Conservation (phyloP, 345 rosid genomes). For the Salix suchowensis region DNA sequence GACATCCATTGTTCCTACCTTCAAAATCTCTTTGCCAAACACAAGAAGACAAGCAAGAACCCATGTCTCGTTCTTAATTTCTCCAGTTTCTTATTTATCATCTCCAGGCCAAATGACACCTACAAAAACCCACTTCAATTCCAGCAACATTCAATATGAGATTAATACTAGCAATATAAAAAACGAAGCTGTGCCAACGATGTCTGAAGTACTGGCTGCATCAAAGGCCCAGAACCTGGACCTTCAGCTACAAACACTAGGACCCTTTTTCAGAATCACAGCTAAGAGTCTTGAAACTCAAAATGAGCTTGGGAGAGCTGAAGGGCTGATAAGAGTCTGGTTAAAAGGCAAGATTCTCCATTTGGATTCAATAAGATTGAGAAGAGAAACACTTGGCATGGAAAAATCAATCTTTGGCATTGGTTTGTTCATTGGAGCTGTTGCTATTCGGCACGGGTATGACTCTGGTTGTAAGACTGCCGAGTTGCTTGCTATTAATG, state of each 20-base stretch:
- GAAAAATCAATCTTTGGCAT: slow-evolving; percentile 79
- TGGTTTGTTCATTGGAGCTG: slow-evolving; percentile 86
- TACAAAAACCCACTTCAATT: background rate
- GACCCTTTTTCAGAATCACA: slow-evolving; percentile 80
- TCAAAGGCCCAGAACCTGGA: slow-evolving; percentile 71
- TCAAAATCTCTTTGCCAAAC: background rate
- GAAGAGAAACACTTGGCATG: slow-evolving; percentile 66
- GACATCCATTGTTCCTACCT: background rate
- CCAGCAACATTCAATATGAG: background rate
- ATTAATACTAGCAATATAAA: background rate
- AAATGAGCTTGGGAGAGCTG: slow-evolving; percentile 68
- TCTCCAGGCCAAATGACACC: background rate
- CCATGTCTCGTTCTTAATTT: background rate
- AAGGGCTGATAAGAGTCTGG: slow-evolving; percentile 72
- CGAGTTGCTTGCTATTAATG: slow-evolving; percentile 88
- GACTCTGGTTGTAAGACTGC: slow-evolving; percentile 72
- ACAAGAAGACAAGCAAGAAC: background rate
- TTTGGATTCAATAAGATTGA: slow-evolving; percentile 66
- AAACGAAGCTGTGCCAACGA: slow-evolving; percentile 45
- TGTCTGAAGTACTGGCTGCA: slow-evolving; percentile 60
- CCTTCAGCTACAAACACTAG: slow-evolving; percentile 58
- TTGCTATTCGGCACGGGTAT: slow-evolving; percentile 73
- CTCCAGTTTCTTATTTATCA: background rate
- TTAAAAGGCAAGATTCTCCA: slow-evolving; percentile 72
- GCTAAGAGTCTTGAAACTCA: slow-evolving; percentile 54